Conservation (phyloP, 2,329 filamentous ascomycete genomes). For the Aspergillus texensis region DNA sequence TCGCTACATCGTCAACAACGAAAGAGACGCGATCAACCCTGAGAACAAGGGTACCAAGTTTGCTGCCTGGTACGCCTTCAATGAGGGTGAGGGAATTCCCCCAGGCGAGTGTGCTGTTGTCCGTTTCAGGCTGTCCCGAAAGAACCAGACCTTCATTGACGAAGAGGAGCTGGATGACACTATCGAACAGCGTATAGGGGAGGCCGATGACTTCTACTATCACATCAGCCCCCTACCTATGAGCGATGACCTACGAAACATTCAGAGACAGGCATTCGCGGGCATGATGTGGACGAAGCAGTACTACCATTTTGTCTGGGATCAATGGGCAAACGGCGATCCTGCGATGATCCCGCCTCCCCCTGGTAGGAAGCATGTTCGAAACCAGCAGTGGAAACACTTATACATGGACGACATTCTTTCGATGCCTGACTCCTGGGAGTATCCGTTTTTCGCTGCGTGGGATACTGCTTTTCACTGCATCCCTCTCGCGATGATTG, state of each 20-base stretch:
- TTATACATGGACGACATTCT: constrained; percentile 93
- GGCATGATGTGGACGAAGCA: constrained; percentile 99
- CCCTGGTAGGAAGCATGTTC: constrained; percentile 73
- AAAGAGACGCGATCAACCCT: constrained; percentile 82
- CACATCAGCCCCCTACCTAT: constrained; percentile 90
- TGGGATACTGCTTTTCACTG: constrained; percentile 98
- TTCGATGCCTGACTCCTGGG: constrained; percentile 98
- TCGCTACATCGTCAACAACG: constrained; percentile 77
- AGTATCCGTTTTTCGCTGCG: constrained; percentile 96
- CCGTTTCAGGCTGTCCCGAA: constrained; percentile 82
- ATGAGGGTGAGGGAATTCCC: constrained; percentile 81
- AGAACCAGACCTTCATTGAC: constrained; percentile 76
- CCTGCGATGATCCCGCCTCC: constrained; percentile 86
- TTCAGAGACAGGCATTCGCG: constrained; percentile 89
- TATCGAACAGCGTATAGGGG: constrained; percentile 80
- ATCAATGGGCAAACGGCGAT: constrained; percentile 96
- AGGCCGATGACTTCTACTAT: constrained; percentile 96
- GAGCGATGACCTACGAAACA: constrained; percentile 89
- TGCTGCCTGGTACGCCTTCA: constrained; percentile 89
- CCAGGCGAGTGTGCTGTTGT: constrained; percentile 95
- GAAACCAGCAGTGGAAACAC: constrained; percentile 91
- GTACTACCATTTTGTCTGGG: constrained; percentile 95
- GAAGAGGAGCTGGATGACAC: constrained; percentile 92
- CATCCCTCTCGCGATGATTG: constrained; percentile 94
- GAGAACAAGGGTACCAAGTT: constrained; percentile 80